Percentiles rank a stretch among this genome's conserved stretches.
Conservation (phyloP, 2,329 filamentous ascomycete species). For the Lizonia empirigonia region DNA sequence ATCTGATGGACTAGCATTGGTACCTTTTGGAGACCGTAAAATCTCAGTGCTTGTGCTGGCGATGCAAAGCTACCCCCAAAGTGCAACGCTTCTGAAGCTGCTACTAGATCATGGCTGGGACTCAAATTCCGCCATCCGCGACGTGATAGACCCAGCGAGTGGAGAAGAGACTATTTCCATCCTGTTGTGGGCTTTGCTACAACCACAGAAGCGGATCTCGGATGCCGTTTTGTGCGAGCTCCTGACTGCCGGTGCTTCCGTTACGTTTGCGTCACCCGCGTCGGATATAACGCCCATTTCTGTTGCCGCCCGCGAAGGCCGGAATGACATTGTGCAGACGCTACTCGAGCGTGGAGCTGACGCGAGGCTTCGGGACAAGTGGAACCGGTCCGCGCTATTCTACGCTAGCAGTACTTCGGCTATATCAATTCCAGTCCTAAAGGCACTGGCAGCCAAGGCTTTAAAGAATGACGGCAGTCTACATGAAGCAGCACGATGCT, state of each 20-base stretch:
- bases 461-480: slow-evolving; percentile 69
- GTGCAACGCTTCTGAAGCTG: slow-evolving; percentile 25
- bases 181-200: slow-evolving; percentile 65
- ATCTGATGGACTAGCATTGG: slow-evolving; percentile 29
- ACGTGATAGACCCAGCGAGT: slow-evolving; percentile 54
- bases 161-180: slow-evolving; percentile 63
- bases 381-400: slow-evolving; percentile 64
- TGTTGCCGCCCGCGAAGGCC: slow-evolving; percentile 62
- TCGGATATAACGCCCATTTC: slow-evolving; percentile 65
- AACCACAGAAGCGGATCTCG: slow-evolving; percentile 68
- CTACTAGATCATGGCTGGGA: slow-evolving; percentile 37
- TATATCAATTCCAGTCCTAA: slow-evolving; percentile 33
- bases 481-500: slow-evolving; percentile 66
- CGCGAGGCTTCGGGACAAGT: slow-evolving; percentile 62
- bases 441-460: slow-evolving; percentile 61
- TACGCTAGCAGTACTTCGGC: slow-evolving; percentile 59
- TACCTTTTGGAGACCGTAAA: slow-evolving; percentile 11
- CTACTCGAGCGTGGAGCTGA: slow-evolving; percentile 65
- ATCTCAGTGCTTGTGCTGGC: slow-evolving; percentile 32
- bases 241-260: slow-evolving; percentile 61
- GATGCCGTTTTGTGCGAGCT: slow-evolving; percentile 63
- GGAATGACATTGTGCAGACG: slow-evolving; percentile 62
- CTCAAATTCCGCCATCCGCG: slow-evolving; percentile 51
- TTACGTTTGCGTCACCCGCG: slow-evolving; percentile 60
- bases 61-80: slow-evolving; percentile 35